A percentile compares a stretch with the other conserved stretches of the same genome.
These are phyloP conservation scores for Extremus antarcticus DNA, from an alignment of 495 filamentous ascomycete genomes.

Conservation along the genomic window DNA sequence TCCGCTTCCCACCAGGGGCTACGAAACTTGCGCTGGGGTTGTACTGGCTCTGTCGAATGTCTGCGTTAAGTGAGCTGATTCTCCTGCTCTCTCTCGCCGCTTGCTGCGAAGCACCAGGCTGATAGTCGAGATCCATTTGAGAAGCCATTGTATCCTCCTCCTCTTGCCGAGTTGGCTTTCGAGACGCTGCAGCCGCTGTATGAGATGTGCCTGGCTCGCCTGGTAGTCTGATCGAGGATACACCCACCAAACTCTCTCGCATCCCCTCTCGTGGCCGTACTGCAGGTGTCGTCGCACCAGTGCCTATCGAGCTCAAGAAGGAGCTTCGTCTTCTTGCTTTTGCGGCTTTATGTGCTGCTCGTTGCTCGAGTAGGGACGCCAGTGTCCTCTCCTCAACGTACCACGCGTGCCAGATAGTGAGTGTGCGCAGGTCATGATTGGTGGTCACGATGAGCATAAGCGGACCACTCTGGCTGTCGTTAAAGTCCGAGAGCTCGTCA, in stretches of 20 bases:
- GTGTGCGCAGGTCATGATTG: slow-evolving; percentile 58
- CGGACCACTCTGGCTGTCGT: slow-evolving; percentile 27
- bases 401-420: slow-evolving; percentile 68
- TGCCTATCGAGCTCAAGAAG: slow-evolving; percentile 52
- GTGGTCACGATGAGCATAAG: slow-evolving; percentile 72
- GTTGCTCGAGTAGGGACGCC: slow-evolving; percentile 40
- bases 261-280: slow-evolving; percentile 35
- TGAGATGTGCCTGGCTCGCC: slow-evolving; percentile 1
- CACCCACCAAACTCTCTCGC: slow-evolving; percentile 49
- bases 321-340: slow-evolving; percentile 71
- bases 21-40: slow-evolving; percentile 28
- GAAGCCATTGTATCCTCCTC: slow-evolving; percentile 53
- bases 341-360: slow-evolving; percentile 41
- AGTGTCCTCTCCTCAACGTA: slow-evolving; percentile 50
- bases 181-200: not conserved
- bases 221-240: slow-evolving; percentile 17
- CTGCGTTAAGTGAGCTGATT: slow-evolving; percentile 87
- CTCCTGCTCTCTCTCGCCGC: slow-evolving; percentile 67
- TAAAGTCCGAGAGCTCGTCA: slow-evolving; percentile 38
- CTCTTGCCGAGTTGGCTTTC: slow-evolving; percentile 19
- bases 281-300: slow-evolving; percentile 71
- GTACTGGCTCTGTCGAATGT: slow-evolving; percentile 50
- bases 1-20: slow-evolving; percentile 40
- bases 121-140: slow-evolving; percentile 69
- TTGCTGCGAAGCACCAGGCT: slow-evolving; percentile 42